phyloP scores from a whole-genome alignment of 345 rosid species.

The Citrus trifoliata region DNA sequence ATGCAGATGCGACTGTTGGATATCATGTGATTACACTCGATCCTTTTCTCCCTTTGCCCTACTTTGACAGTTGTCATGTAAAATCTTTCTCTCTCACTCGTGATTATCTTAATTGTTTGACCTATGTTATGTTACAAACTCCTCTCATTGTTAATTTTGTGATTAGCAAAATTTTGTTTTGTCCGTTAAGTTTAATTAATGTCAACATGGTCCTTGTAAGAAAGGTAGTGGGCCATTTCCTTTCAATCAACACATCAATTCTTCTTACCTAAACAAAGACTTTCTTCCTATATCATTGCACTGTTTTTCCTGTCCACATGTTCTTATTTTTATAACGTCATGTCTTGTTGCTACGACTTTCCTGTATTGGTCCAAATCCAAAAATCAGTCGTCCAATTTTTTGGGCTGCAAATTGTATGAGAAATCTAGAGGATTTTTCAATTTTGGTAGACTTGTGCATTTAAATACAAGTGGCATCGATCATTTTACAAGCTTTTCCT shows the following conservation, averaged over 20 bases:
- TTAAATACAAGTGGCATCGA: constrained; percentile 17
- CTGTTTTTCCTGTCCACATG: constrained; percentile 25
- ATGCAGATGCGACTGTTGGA: constrained; percentile 38
- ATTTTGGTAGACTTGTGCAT: constrained; percentile 31
- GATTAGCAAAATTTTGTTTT: background rate
- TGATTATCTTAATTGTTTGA: constrained; percentile 43
- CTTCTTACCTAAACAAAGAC: constrained; percentile 55
- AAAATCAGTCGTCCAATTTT: constrained; percentile 16
- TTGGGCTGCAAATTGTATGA: constrained; percentile 13
- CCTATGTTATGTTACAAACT: constrained; percentile 11
- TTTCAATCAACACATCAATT: constrained; percentile 37
- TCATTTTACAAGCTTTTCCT: constrained; percentile 6
- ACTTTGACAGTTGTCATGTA: constrained; percentile 35
- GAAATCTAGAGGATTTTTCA: constrained; percentile 14
- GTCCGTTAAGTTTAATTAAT: background rate
- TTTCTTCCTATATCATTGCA: constrained; percentile 32
- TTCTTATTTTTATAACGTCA: constrained; percentile 9
- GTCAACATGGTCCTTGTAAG: background rate
- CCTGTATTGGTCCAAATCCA: constrained; percentile 15
- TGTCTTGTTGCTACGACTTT: constrained; percentile 16
- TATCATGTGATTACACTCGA: constrained; percentile 31
- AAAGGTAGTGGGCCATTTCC: constrained; percentile 25
- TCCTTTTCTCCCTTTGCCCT: constrained; percentile 9
- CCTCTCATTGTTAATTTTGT: background rate
- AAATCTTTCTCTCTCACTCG: constrained; percentile 18